Evolutionary conservation across 164 flowering plant species (phyloP), one percentile per base, ranked within the genome.

Genomic region (Piper betle): DNA sequence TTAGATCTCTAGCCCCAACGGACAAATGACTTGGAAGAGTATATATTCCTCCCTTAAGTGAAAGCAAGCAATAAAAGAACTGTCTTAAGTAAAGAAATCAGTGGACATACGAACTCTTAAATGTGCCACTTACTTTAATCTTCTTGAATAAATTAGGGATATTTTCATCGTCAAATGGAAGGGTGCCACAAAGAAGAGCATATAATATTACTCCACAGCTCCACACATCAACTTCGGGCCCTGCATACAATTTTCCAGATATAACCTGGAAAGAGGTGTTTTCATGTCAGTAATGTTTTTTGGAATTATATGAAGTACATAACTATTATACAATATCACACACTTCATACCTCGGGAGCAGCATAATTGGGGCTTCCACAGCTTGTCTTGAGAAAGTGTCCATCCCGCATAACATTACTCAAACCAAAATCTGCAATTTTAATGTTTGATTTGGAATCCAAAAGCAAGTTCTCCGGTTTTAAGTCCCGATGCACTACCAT

Each of bases 341-440:
- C 20, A 58, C 8, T 58, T 40, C 39, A 25, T 68, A 78, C 81
- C 81, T 78, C 81, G 11, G 81, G 79, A 40, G 81, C 81, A 53
- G 81, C 81, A 69, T 78, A 78, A 39, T 74, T 75, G 62, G 81
- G 81, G 64, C 81, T 78, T 52, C 81, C 81, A 69, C 81, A 78
- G 20, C 79, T 75, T 52, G 81, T 78, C 64, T 75, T 75, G 39
- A 78, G 68, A 57, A 75, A 75, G 69, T 78, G 79, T 52, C 81
- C 79, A 58, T 75, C 79, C 10, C 72, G 75, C 77, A 78, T 73
- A 20, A 75, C 64, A 58, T 78, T 78, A 58, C 78, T 73, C 64
- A 75, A 61, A 9, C 81, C 81, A 67, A 78, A 78, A 67, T 78
- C 81, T 61, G 81, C 79, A 67, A 78, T 78, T 60, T 73, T 78